These are phyloP conservation scores for Spencermartinsiella ligniputridi DNA, from an alignment of 1,139 yeast genomes.

Conservation along the genomic window DNA sequence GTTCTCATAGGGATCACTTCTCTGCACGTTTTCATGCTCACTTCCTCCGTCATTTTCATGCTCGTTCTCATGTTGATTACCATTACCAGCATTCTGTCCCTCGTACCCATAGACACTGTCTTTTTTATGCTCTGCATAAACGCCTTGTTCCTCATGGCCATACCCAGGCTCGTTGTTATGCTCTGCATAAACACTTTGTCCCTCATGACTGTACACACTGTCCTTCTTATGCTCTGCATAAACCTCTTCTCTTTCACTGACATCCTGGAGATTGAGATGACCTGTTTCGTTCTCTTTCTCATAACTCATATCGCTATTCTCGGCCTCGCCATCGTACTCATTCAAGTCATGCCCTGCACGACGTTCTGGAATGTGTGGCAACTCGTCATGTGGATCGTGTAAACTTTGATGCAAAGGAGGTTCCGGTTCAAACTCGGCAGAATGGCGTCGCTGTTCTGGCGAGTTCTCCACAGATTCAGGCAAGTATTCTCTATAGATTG, in stretches of 20 bases:
- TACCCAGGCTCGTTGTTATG: neutral
- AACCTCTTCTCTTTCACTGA: too few relatives aligned
- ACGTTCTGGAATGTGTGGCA: constrained; percentile 4
- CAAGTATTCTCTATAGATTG: constrained; percentile 31
- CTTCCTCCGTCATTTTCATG: neutral
- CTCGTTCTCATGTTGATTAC: neutral
- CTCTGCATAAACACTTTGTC: neutral
- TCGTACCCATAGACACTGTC: too few relatives aligned
- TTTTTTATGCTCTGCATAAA: too few relatives aligned
- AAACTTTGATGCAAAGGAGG: constrained; percentile 8
- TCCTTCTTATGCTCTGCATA: neutral
- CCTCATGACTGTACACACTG: neutral
- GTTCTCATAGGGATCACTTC: too few relatives aligned
- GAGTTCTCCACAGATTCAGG: constrained; percentile 18
- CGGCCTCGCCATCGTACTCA: neutral
- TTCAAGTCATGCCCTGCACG: constrained; percentile 1
- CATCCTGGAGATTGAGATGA: too few relatives aligned
- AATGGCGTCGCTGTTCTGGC: constrained; percentile 1
- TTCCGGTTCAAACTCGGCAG: neutral
- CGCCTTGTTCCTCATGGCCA: neutral
- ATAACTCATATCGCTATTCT: neutral
- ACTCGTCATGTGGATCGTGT: neutral
- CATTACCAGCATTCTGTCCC: neutral
- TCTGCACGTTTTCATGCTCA: too few relatives aligned
- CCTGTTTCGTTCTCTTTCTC: too few relatives aligned